Percentiles rank a stretch among this genome's conserved stretches.
Conservation (phyloP, 331 rosid genomes). For the Erythrophleum ivorense region DNA sequence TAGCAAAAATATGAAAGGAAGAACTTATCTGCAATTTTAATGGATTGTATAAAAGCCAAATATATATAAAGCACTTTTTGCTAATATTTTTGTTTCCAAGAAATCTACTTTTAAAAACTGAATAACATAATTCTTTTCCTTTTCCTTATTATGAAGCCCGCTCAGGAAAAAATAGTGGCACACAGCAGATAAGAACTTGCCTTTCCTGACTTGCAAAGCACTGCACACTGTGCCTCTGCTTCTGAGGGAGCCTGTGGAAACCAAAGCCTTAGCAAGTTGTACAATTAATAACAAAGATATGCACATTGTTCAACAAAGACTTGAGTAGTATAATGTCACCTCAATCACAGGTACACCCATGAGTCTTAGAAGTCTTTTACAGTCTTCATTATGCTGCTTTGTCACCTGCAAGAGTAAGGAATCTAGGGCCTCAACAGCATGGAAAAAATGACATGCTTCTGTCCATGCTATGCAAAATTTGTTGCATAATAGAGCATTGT, state of each 20-base stretch:
- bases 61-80: neutral
- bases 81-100: neutral
- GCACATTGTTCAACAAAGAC: conserved; percentile 11
- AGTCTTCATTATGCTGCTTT: conserved; percentile 94
- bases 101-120: conserved; percentile 16
- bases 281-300: conserved; percentile 21
- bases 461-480: conserved; percentile 8
- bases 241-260: conserved; percentile 92
- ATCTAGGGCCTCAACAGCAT: conserved; percentile 35
- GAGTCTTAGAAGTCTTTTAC: conserved; percentile 86
- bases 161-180: conserved; percentile 27
- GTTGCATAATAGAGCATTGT: neutral
- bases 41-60: neutral
- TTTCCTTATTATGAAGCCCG: conserved; percentile 7
- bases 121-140: conserved; percentile 14
- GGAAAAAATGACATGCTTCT: conserved; percentile 9
- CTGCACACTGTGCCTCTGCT: conserved; percentile 99
- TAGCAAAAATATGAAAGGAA: conserved; percentile 18
- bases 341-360: conserved; percentile 98
- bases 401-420: conserved; percentile 70
- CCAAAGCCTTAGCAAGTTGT: conserved; percentile 41
- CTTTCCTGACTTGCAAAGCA: conserved; percentile 90
- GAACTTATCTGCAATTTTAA: neutral
- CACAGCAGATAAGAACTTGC: conserved; percentile 55
- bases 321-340: conserved; percentile 57